These are phyloP conservation scores for Physcia stellaris DNA, from an alignment of 495 filamentous ascomycete species.

Conservation along the genomic window DNA sequence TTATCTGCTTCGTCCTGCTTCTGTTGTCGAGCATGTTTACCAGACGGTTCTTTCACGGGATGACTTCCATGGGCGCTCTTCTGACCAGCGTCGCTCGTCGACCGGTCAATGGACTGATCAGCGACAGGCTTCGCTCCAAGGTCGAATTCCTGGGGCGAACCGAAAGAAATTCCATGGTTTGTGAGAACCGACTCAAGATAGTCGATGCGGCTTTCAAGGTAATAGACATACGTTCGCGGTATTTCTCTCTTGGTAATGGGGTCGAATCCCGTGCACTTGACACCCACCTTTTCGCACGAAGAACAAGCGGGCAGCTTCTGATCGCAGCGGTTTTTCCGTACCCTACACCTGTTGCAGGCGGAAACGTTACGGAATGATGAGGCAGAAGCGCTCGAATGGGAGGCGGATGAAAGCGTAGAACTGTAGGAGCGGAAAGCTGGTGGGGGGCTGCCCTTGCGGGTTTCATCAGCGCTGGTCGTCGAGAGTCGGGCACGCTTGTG, in stretches of 20 bases:
- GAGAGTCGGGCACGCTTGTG: too few relatives aligned
- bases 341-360: constrained; percentile 83
- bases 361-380: constrained; percentile 84
- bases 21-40: constrained; percentile 25
- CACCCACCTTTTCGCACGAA: constrained; percentile 77
- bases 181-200: constrained; percentile 71
- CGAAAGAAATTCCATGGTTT: constrained; percentile 55
- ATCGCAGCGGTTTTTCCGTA: constrained; percentile 91
- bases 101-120: constrained; percentile 15
- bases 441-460: too few relatives aligned
- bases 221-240: constrained; percentile 88
- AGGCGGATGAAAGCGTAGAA: constrained; percentile 9
- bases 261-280: constrained; percentile 88
- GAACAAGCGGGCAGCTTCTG: constrained; percentile 81
- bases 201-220: constrained; percentile 72
- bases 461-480: too few relatives aligned
- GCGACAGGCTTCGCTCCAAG: constrained; percentile 42
- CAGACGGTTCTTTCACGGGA: background rate
- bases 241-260: constrained; percentile 92
- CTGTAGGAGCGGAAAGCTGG: too few relatives aligned
- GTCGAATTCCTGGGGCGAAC: constrained; percentile 65
- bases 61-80: background rate
- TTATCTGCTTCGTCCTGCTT: constrained; percentile 46
- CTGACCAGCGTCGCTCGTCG: background rate
- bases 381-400: constrained; percentile 21